Evolutionary conservation across 2,329 filamentous ascomycete species (phyloP).

Genomic region (Phialophora chinensis): DNA sequence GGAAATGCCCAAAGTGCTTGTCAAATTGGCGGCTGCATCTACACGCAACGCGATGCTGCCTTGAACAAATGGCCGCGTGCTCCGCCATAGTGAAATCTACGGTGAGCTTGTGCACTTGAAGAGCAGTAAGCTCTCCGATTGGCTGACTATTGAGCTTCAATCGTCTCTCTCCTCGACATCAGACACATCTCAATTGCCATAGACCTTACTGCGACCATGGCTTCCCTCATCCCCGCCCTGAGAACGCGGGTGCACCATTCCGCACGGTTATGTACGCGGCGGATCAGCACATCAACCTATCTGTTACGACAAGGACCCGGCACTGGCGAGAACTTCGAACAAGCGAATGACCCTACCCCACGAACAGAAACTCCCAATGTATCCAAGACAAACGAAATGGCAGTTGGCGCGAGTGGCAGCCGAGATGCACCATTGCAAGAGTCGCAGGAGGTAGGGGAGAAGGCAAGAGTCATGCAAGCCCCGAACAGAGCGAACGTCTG

Average conservation of each 20-base stretch:
- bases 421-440: constrained; percentile 63
- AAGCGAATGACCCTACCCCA: constrained; percentile 64
- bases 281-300: constrained; percentile 49
- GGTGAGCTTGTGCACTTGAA: constrained; percentile 8
- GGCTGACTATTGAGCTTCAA: constrained; percentile 21
- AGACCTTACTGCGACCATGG: constrained; percentile 23
- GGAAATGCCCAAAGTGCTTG: constrained; percentile 6
- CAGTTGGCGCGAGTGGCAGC: constrained; percentile 55
- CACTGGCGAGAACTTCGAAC: constrained; percentile 48
- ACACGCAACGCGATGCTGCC: constrained; percentile 28
- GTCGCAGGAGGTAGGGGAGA: constrained; percentile 60
- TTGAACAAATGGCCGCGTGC: constrained; percentile 15
- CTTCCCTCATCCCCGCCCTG: constrained; percentile 28
- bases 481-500: constrained; percentile 83
- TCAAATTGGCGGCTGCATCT: constrained; percentile 5
- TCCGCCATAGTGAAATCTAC: constrained; percentile 15
- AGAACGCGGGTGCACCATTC: constrained; percentile 61
- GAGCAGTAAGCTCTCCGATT: constrained; percentile 24
- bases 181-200: constrained; percentile 1
- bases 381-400: constrained; percentile 66
- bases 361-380: constrained; percentile 59
- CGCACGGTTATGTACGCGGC: constrained; percentile 64
- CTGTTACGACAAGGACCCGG: constrained; percentile 35
- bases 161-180: constrained; percentile 17
- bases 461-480: constrained; percentile 71